Evolutionary conservation across 2,329 filamentous ascomycete species (phyloP).

Genomic region (Aureobasidium sp.): DNA sequence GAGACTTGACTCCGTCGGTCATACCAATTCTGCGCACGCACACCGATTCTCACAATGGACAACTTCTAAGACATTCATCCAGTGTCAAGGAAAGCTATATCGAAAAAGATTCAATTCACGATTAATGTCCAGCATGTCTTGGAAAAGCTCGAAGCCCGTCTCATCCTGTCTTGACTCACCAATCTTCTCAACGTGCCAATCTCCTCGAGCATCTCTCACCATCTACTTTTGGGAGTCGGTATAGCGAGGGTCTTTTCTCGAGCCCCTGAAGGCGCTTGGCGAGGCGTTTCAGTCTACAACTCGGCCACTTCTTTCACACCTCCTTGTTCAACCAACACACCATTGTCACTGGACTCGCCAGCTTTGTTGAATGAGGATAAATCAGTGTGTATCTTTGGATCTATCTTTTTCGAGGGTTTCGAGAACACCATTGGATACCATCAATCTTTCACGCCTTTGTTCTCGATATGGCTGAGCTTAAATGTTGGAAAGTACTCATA

Average conservation of each 20-base stretch:
- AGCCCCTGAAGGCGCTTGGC: background rate
- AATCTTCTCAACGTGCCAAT: background rate
- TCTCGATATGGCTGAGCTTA: background rate
- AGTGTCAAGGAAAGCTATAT: background rate
- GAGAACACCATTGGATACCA: background rate
- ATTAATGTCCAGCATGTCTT: background rate
- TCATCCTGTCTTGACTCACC: background rate
- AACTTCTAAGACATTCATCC: background rate
- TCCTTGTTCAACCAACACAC: background rate
- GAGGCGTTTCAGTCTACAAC: background rate
- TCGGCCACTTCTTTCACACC: background rate
- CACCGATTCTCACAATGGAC: too few species aligned
- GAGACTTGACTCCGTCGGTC: too few species aligned
- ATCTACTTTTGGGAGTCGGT: background rate
- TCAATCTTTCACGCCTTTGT: background rate
- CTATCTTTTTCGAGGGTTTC: background rate
- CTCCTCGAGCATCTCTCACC: background rate
- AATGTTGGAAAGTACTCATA: background rate
- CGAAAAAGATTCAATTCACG: background rate
- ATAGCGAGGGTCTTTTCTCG: background rate
- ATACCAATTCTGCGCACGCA: too few species aligned
- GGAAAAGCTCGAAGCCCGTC: background rate
- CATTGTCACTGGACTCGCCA: background rate
- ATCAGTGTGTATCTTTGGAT: background rate
- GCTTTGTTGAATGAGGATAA: background rate